These are phyloP conservation scores for Polyplosphaeria fusca DNA, from an alignment of 495 filamentous ascomycete species.

Conservation along the genomic window DNA sequence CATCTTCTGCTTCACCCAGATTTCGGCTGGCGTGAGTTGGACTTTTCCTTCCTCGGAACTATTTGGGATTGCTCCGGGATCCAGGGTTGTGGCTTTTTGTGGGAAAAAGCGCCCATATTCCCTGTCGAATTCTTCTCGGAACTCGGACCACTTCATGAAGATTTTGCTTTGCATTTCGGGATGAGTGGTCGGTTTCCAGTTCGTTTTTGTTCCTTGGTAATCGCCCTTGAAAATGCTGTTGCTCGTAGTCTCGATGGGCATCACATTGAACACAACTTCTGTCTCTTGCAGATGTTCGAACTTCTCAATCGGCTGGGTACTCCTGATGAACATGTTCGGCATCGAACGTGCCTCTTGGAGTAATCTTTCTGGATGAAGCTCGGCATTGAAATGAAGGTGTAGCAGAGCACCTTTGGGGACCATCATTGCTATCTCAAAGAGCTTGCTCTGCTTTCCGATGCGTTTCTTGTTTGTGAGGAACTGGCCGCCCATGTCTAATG, in stretches of 20 bases:
- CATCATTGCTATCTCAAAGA: conserved; percentile 34
- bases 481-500: conserved; percentile 42
- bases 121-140: neutral
- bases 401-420: conserved; percentile 41
- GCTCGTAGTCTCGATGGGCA: conserved; percentile 17
- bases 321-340: conserved; percentile 40
- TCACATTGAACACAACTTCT: conserved; percentile 42
- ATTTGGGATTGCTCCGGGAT: neutral
- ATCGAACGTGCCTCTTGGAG: conserved; percentile 28
- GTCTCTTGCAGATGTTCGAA: conserved; percentile 23
- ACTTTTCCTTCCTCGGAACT: conserved; percentile 16
- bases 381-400: conserved; percentile 45
- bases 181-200: neutral
- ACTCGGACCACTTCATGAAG: conserved; percentile 15
- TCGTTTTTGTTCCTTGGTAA: conserved; percentile 27
- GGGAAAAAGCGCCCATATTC: neutral
- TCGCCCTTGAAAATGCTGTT: conserved; percentile 34
- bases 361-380: conserved; percentile 36
- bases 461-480: conserved; percentile 40
- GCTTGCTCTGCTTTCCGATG: conserved; percentile 36
- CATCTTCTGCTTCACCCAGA: conserved; percentile 35
- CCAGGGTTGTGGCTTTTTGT: neutral
- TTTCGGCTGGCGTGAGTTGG: conserved; percentile 16
- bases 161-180: conserved; percentile 10
- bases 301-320: conserved; percentile 29